Evolutionary conservation across 1,284 basidiomycete species (phyloP), one percentile per base, ranked within the genome.

Genomic region (Lentinula novae-zelandiae): DNA sequence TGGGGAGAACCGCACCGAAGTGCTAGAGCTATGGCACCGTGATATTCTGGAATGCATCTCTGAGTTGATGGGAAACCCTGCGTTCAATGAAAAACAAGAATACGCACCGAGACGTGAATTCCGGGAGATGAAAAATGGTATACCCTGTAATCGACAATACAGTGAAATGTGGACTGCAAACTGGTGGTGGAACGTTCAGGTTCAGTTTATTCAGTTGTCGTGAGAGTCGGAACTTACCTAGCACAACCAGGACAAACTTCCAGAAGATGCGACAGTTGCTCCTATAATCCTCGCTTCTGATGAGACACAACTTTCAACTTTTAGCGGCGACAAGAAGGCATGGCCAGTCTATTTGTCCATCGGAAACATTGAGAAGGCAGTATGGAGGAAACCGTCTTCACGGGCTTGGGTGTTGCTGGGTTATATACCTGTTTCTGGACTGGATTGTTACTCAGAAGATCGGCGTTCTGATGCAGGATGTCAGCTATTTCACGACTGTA

Each of bases 111-210:
- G 72, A 42, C 64, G 65, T 5, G 56, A 73, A 1, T 79, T 70
- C 56, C 60, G 54, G 0, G 70, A 78, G 44, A 60, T 34, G 33
- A 34, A 20, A 38, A 65, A 0, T 67, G 67, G 0, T 65, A 46
- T 1, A 63, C 10, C 17, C 12, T 36, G n/a, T 6, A 64, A 3
- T 36, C 66, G 70, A 0, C 59, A 71, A 2, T 73, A 71, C 52
- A 63, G 70, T 34, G 73, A 81, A 56, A 79, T 77, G 73, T 76
- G 73, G 71, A 78, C 75, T 0, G 72, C 55, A 0, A 69, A 78
- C n/a, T 79, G 76, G 78, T 80, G 77, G 75, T 75, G 71, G 71
- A 60, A 72, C 0, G 66, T 64, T 0, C 76, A 78, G 67, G 75
- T 76, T 27, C 61, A 66, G 59, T 20, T 20, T 36, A 50, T 34